Evolutionary conservation across 179 eudicot species (phyloP).

Genomic region (Silene coronaria): DNA sequence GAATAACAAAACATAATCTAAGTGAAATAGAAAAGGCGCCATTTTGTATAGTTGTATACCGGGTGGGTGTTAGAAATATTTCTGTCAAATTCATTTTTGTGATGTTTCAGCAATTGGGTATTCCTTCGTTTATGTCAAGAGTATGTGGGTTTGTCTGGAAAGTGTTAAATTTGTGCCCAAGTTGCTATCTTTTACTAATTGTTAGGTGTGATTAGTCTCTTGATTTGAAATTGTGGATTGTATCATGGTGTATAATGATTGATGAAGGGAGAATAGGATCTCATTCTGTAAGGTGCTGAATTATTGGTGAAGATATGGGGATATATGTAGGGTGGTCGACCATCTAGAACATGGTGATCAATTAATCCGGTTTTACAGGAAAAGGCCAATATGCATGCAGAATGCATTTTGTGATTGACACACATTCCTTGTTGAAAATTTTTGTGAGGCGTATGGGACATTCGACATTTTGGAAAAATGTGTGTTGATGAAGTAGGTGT

Average conservation of each 20-base stretch:
- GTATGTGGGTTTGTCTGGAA: not conserved
- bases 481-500: not conserved
- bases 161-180: not conserved
- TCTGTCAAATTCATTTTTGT: not conserved
- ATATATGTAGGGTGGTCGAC: not conserved
- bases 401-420: not conserved
- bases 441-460: not conserved
- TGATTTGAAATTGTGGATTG: not conserved
- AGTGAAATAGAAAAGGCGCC: too few relatives aligned
- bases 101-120: conserved; percentile 12
- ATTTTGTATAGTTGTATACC: too few relatives aligned
- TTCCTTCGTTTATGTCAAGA: not conserved
- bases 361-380: not conserved
- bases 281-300: not conserved
- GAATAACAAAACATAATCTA: too few relatives aligned
- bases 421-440: not conserved
- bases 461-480: not conserved
- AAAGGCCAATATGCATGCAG: not conserved
- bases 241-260: not conserved
- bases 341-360: not conserved
- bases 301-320: not conserved
- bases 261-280: not conserved
- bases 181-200: not conserved
- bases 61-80: too few relatives aligned
- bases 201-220: not conserved